These are phyloP conservation scores for Yamadazyma pseudoaaseri DNA, from an alignment of 1,139 yeast species.

Conservation along the genomic window DNA sequence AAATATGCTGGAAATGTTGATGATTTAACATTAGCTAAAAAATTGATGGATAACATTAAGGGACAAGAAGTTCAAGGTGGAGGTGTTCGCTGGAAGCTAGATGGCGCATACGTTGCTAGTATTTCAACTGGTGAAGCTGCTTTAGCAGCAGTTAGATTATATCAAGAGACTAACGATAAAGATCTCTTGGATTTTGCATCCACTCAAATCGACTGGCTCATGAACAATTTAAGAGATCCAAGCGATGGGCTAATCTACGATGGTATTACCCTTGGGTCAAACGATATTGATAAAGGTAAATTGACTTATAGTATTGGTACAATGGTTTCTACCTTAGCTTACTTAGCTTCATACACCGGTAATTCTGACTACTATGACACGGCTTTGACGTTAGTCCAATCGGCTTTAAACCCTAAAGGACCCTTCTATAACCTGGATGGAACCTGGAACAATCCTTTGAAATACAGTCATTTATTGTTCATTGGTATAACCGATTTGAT, in stretches of 20 bases:
- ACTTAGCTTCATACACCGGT: slow-evolving; percentile 14
- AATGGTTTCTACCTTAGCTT: slow-evolving; percentile 23
- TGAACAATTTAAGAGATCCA: slow-evolving; percentile 25
- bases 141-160: slow-evolving; percentile 29
- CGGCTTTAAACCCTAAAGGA: slow-evolving; percentile 20
- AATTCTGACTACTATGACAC: slow-evolving; percentile 12
- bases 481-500: slow-evolving; percentile 26
- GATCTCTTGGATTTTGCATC: slow-evolving; percentile 23
- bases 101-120: slow-evolving; percentile 27
- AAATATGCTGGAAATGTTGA: slow-evolving; percentile 14
- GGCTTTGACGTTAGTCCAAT: slow-evolving; percentile 11
- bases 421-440: slow-evolving; percentile 20
- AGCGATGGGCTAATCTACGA: slow-evolving; percentile 30
- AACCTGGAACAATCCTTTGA: slow-evolving; percentile 24
- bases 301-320: slow-evolving; percentile 36
- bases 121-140: slow-evolving; percentile 36
- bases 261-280: slow-evolving; percentile 22
- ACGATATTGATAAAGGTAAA: slow-evolving; percentile 28
- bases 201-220: slow-evolving; percentile 24
- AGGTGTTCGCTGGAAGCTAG: slow-evolving; percentile 29
- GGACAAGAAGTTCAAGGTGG: slow-evolving; percentile 24
- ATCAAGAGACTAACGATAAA: slow-evolving; percentile 19
- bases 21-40: slow-evolving; percentile 18
- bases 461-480: slow-evolving; percentile 16
- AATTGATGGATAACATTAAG: slow-evolving; percentile 13